These are phyloP conservation scores for Aaosphaeria arxii DNA, from an alignment of 2,329 filamentous ascomycete species.

Conservation along the genomic window DNA sequence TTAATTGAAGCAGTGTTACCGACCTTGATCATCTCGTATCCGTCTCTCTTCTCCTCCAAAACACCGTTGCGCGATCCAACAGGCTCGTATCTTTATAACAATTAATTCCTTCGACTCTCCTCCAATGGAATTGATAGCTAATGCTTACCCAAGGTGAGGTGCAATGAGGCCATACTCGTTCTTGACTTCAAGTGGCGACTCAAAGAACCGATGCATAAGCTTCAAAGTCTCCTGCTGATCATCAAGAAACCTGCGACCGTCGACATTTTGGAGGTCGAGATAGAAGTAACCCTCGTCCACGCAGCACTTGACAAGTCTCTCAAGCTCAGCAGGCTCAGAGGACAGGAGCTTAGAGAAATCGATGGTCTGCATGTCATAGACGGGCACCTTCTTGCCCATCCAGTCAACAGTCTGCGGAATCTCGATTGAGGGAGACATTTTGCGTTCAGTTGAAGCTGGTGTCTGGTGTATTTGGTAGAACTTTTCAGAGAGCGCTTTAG, in stretches of 20 bases:
- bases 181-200: conserved; percentile 52
- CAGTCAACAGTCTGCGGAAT: conserved; percentile 24
- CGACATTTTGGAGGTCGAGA: conserved; percentile 52
- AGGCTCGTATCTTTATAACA: conserved; percentile 13
- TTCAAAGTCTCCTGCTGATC: conserved; percentile 53
- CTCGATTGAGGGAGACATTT: conserved; percentile 23
- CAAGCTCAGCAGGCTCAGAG: conserved; percentile 53
- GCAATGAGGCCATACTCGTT: conserved; percentile 56
- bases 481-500: too few species aligned
- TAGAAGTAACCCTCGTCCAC: conserved; percentile 56
- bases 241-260: conserved; percentile 52
- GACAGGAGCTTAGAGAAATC: conserved; percentile 53
- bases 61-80: conserved; percentile 26
- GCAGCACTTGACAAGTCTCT: conserved; percentile 51
- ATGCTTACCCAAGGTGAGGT: conserved; percentile 49
- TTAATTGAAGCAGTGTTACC: too few species aligned
- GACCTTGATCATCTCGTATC: conserved; percentile 31
- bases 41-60: conserved; percentile 26
- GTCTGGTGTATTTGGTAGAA: too few species aligned
- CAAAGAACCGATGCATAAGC: conserved; percentile 58
- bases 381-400: conserved; percentile 28
- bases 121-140: too few species aligned
- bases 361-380: conserved; percentile 43
- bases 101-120: too few species aligned
- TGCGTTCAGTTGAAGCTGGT: too few species aligned